Evolutionary conservation across 192 early-diverging fungal genomes (phyloP).

Genomic region (Coemansia sp.): DNA sequence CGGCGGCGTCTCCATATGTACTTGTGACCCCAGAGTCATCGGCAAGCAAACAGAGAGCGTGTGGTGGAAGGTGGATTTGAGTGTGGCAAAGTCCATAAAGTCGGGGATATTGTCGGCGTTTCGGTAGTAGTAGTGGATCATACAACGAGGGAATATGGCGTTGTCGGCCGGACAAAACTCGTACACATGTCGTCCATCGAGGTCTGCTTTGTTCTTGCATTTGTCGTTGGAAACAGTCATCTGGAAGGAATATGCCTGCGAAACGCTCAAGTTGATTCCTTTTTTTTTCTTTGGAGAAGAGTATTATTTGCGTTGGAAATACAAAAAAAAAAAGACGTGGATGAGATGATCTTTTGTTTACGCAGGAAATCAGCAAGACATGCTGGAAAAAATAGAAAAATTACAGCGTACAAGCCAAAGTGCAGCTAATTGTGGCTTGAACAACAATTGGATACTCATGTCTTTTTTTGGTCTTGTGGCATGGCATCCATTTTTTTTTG

Average conservation of each 20-base stretch:
- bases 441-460: neutral
- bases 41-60: slow-evolving; percentile 19
- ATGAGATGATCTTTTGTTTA: neutral
- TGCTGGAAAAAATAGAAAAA: too few species aligned
- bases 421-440: neutral
- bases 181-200: neutral
- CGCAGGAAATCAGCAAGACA: too few species aligned
- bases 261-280: neutral
- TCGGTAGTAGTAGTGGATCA: neutral
- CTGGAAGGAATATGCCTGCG: neutral
- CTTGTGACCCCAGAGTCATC: slow-evolving; percentile 12
- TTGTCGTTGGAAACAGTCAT: neutral
- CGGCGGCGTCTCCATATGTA: neutral
- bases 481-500: neutral
- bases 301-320: neutral
- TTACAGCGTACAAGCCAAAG: neutral
- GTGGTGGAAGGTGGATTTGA: slow-evolving; percentile 17
- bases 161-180: slow-evolving; percentile 5
- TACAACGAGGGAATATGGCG: slow-evolving; percentile 6
- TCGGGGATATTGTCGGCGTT: neutral
- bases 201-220: neutral
- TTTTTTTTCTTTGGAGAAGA: neutral
- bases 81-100: slow-evolving; percentile 25
- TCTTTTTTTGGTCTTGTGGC: neutral
- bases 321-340: neutral